Conservation (phyloP, 139 green algal species). For the Auxenochlorella pyrenoidosa region DNA sequence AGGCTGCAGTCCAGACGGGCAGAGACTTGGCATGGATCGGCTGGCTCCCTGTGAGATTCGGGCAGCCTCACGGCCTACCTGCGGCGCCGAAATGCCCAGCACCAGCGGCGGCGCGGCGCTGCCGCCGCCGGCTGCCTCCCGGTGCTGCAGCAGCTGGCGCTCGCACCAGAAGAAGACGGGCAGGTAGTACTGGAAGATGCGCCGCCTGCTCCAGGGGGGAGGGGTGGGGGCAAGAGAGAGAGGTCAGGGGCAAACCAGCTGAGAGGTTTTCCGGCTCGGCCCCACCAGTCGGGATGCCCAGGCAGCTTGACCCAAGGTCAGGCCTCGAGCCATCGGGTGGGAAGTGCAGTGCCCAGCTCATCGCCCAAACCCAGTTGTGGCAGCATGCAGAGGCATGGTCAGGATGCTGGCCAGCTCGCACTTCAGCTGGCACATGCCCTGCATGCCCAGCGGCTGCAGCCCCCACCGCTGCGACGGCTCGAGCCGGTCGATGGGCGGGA, state of each 20-base stretch:
- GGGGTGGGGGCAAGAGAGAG: too few relatives aligned
- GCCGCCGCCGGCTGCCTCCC: not conserved
- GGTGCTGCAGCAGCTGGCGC: conserved; percentile 73
- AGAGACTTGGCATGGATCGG: too few relatives aligned
- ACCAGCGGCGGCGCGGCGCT: conserved; percentile 57
- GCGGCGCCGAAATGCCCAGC: conserved; percentile 92
- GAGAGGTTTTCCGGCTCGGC: too few relatives aligned
- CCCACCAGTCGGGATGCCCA: too few relatives aligned
- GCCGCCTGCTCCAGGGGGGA: conserved; percentile 73
- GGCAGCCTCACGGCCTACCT: too few relatives aligned
- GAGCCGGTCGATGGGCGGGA: not conserved
- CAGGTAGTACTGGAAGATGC: conserved; percentile 95
- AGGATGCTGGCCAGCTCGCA: not conserved
- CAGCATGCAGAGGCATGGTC: not conserved
- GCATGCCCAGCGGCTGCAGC: not conserved
- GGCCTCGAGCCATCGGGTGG: too few relatives aligned
- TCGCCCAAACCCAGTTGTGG: too few relatives aligned
- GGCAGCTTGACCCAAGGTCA: too few relatives aligned
- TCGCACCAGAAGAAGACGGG: conserved; percentile 88
- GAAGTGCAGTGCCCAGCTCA: too few relatives aligned
- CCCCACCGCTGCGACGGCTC: not conserved
- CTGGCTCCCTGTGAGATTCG: too few relatives aligned
- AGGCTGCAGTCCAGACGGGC: too few relatives aligned
- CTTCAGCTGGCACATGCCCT: too few relatives aligned
- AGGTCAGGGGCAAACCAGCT: not conserved